Evolutionary conservation across 2,329 filamentous ascomycete species (phyloP).

Genomic region (Nemania bipapillata): DNA sequence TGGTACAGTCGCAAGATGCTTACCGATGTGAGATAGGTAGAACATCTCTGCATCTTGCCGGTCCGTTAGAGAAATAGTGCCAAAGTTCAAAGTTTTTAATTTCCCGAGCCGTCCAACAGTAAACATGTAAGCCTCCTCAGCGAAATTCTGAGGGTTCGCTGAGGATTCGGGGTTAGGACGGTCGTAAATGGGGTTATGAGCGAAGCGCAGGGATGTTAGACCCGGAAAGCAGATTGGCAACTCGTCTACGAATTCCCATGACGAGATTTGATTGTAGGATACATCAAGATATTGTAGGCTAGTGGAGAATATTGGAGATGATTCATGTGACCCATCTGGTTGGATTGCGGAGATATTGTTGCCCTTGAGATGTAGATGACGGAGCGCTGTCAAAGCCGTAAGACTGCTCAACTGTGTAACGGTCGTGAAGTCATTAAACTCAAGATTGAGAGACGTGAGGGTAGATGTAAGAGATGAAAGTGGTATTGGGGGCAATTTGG

Average conservation of each 20-base stretch:
- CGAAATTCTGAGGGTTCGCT: slow-evolving; percentile 51
- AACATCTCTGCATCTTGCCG: slow-evolving; percentile 91
- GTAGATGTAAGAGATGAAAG: slow-evolving; percentile 59
- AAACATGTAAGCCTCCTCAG: slow-evolving; percentile 90
- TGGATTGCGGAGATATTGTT: slow-evolving; percentile 71
- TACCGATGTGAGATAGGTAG: slow-evolving; percentile 85
- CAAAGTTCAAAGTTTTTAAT: slow-evolving; percentile 78
- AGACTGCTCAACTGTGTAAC: slow-evolving; percentile 69
- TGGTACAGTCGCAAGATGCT: slow-evolving; percentile 73
- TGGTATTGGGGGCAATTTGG: slow-evolving; percentile 59
- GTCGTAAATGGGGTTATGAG: slow-evolving; percentile 86
- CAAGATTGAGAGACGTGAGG: slow-evolving; percentile 73
- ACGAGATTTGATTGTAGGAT: slow-evolving; percentile 74
- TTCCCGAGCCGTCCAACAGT: slow-evolving; percentile 78
- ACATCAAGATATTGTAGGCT: slow-evolving; percentile 74
- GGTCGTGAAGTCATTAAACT: slow-evolving; percentile 74
- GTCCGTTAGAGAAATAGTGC: slow-evolving; percentile 75
- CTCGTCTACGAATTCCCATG: slow-evolving; percentile 79
- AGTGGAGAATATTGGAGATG: slow-evolving; percentile 61
- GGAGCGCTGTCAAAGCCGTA: slow-evolving; percentile 61
- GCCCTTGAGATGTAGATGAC: slow-evolving; percentile 76
- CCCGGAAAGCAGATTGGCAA: slow-evolving; percentile 76
- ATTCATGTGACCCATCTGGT: slow-evolving; percentile 41
- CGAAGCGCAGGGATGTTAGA: slow-evolving; percentile 78
- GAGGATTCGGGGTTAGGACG: slow-evolving; percentile 55